Evolutionary conservation across 495 filamentous ascomycete genomes (phyloP), one percentile per base, ranked within the genome.

Genomic region (Hypoxylon perforatum): DNA sequence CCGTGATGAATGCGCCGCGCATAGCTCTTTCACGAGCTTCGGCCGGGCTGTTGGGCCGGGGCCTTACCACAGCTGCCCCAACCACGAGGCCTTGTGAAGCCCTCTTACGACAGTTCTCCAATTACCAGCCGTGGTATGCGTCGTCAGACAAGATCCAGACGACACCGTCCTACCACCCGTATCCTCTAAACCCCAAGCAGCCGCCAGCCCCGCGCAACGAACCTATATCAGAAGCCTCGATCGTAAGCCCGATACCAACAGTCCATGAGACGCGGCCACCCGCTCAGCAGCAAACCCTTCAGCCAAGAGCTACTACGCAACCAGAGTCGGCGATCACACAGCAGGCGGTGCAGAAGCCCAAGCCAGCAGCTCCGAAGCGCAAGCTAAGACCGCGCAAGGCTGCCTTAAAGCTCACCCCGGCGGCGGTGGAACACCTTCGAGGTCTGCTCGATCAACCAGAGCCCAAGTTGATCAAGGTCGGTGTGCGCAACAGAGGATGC

Each of bases 401-500:
- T 2, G 92, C 94, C 12, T 92, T 99, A 82, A 91, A 89, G 58
- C 82, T 99, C 36, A 93, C 94, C 0, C 82, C 91, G 0, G 69
- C 85, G 2, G 95, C 95, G 1, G 89, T 93, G 7, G 79, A 87
- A 21, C 92, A 94, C 48, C 84, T 99, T 22, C 86, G 85, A 54
- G 82, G 78, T 14, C 77, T 99, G 28, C 85, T 97, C 28, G 81
- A 90, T 35, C 88, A 91, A 70, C 96, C 95, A 0, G 86, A 92
- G 0, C 93, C 94, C 0, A 96, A 97, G 78, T 81, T 96, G 57
- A 97, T 99, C 65, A 90, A 94, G 56, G 90, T 98, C 0, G 94
- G 96, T 0, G 94, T 98, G 23, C 93, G 91, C 78, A 97, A 97
- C 75, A 85, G 90, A 33, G 96, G 95, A n/a, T 99, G 95, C 74